phyloP scores from a whole-genome alignment of 1,284 basidiomycete genomes.

The Cerioporus squamosus region DNA sequence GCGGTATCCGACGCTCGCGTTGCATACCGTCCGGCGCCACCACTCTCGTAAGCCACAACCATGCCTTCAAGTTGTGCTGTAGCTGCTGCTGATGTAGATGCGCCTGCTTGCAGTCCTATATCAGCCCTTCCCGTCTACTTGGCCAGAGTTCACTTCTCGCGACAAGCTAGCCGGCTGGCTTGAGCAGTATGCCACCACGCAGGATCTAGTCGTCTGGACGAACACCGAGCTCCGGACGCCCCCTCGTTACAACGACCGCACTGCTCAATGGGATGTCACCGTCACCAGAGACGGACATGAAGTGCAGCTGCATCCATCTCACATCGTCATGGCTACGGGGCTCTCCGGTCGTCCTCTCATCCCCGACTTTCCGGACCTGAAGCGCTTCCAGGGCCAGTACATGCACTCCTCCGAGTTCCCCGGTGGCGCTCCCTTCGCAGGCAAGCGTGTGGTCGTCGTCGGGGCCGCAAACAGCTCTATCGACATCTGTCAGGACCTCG shows the following conservation, averaged over 20 bases:
- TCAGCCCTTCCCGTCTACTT: conserved; percentile 33
- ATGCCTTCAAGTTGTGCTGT: no score
- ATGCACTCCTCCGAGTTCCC: conserved; percentile 47
- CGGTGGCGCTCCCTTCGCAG: conserved; percentile 42
- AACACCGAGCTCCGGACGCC: no score
- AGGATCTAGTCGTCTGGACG: conserved; percentile 40
- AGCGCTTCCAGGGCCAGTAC: conserved; percentile 44
- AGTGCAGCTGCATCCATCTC: conserved; percentile 46
- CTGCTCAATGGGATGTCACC: no score
- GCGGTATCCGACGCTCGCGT: conserved; percentile 51
- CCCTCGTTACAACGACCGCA: no score
- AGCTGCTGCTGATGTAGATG: no score
- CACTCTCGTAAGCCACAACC: conserved; percentile 32
- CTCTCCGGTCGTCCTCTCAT: conserved; percentile 49
- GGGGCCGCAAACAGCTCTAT: conserved; percentile 52
- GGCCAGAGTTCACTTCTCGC: conserved; percentile 32
- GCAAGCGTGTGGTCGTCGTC: conserved; percentile 52
- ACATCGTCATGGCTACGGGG: conserved; percentile 63
- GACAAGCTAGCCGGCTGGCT: conserved; percentile 62
- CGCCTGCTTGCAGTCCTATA: conserved; percentile 38
- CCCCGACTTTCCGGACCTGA: conserved; percentile 44
- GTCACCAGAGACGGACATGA: conserved; percentile 56
- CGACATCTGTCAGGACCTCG: conserved; percentile 50
- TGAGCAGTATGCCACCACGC: conserved; percentile 60
- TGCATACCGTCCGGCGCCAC: conserved; percentile 46